Evolutionary conservation across 768 basidiomycete genomes (phyloP).

Genomic region (Mycena latifolia): DNA sequence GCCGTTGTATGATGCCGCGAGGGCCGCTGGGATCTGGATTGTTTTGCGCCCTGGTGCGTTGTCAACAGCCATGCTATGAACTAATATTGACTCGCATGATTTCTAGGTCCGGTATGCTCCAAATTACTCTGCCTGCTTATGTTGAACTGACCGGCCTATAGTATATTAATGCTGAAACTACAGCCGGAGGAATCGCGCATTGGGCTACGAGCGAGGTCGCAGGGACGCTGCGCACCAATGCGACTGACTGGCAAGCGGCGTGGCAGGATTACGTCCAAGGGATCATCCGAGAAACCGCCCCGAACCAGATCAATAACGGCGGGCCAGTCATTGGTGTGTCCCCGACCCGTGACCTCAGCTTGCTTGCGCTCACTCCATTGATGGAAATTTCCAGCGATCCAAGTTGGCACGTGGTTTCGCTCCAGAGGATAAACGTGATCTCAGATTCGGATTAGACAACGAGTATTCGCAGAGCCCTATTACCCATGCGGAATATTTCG

Average conservation of each 20-base stretch:
- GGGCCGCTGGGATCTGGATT: constrained; percentile 80
- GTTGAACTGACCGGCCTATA: constrained; percentile 35
- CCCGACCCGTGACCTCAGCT: not conserved
- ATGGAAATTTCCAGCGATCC: constrained; percentile 55
- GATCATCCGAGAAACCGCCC: constrained; percentile 69
- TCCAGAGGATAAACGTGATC: not conserved
- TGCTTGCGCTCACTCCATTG: not conserved
- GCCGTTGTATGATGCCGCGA: constrained; percentile 81
- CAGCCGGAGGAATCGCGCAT: constrained; percentile 77
- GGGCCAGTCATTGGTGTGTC: constrained; percentile 80
- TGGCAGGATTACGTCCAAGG: constrained; percentile 82
- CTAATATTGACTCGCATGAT: constrained; percentile 17
- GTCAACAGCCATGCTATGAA: constrained; percentile 28
- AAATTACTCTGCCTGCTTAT: not conserved
- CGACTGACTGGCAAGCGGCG: constrained; percentile 73
- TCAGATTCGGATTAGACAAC: constrained; percentile 65
- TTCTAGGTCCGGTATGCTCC: constrained; percentile 50
- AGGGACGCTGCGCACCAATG: constrained; percentile 79
- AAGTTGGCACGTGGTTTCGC: constrained; percentile 56
- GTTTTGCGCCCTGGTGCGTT: constrained; percentile 78
- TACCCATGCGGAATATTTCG: constrained; percentile 69
- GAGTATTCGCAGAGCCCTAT: constrained; percentile 72
- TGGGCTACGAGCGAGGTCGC: constrained; percentile 80
- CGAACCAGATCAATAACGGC: constrained; percentile 77
- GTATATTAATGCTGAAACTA: constrained; percentile 87